Evolutionary conservation across 2,329 filamentous ascomycete species (phyloP).

Genomic region (Triangularia verruculosa): DNA sequence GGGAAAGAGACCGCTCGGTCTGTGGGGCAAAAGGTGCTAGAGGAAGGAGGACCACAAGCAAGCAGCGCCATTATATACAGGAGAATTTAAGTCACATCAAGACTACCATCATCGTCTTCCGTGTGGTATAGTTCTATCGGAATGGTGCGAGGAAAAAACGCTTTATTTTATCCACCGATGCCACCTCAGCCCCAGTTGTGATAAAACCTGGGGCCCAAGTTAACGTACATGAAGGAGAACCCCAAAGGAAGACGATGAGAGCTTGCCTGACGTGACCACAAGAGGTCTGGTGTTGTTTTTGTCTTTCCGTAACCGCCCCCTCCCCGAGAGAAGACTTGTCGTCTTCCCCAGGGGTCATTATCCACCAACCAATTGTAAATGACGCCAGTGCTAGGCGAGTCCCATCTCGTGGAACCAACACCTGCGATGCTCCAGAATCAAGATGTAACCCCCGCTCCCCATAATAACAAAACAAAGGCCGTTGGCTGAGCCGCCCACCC

Average conservation of each 20-base stretch:
- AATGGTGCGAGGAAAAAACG: slow-evolving; percentile 40
- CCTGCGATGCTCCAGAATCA: slow-evolving; percentile 25
- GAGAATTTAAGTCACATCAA: slow-evolving; percentile 47
- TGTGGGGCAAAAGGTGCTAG: background rate
- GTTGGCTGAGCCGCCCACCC: slow-evolving; percentile 7
- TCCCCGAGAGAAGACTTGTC: background rate
- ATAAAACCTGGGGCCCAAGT: slow-evolving; percentile 40
- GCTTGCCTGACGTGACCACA: slow-evolving; percentile 57
- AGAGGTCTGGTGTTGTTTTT: slow-evolving; percentile 31
- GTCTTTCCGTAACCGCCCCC: slow-evolving; percentile 9
- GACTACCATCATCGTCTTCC: slow-evolving; percentile 63
- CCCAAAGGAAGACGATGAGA: slow-evolving; percentile 66
- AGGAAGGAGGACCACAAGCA: slow-evolving; percentile 25
- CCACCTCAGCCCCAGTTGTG: slow-evolving; percentile 30
- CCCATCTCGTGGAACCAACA: slow-evolving; percentile 17
- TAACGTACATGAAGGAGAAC: slow-evolving; percentile 61
- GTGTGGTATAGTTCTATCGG: slow-evolving; percentile 38
- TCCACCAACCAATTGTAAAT: slow-evolving; percentile 25
- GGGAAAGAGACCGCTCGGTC: background rate
- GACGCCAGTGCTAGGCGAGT: slow-evolving; percentile 26
- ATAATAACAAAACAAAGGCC: slow-evolving; percentile 1
- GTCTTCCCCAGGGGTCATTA: background rate
- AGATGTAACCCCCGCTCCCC: slow-evolving; percentile 18
- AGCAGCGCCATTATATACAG: slow-evolving; percentile 44
- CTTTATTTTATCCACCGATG: slow-evolving; percentile 49